phyloP scores from a whole-genome alignment of 495 filamentous ascomycete genomes.

The Penicillium soppii region DNA sequence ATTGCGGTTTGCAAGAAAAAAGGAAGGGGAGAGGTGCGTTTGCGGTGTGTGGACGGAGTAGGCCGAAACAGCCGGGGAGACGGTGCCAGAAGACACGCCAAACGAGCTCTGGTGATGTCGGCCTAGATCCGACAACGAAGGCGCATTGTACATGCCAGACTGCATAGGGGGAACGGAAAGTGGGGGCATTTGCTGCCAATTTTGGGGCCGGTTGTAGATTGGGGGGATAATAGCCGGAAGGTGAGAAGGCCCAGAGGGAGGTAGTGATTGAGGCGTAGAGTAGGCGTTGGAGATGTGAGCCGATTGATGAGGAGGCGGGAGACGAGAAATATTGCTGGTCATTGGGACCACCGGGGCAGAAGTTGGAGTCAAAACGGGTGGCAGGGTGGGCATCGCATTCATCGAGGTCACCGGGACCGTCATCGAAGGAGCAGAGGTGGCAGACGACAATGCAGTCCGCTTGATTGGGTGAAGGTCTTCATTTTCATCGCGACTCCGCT shows the following conservation, averaged over 20 bases:
- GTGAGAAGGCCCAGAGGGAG: slow-evolving; percentile 53
- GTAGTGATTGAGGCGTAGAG: slow-evolving; percentile 34
- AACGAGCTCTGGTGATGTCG: slow-evolving; percentile 40
- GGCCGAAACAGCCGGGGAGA: slow-evolving; percentile 42
- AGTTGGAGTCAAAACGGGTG: slow-evolving; percentile 36
- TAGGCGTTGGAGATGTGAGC: slow-evolving; percentile 47
- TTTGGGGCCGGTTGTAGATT: slow-evolving; percentile 54
- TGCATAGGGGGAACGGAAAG: slow-evolving; percentile 33
- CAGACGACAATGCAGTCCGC: slow-evolving; percentile 41
- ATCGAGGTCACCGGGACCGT: slow-evolving; percentile 30
- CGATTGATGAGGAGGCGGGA: slow-evolving; percentile 56
- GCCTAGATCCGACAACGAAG: slow-evolving; percentile 48
- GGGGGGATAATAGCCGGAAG: slow-evolving; percentile 58
- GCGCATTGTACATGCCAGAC: slow-evolving; percentile 50
- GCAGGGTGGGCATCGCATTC: slow-evolving; percentile 37
- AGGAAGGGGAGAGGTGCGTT: slow-evolving; percentile 60
- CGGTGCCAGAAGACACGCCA: slow-evolving; percentile 33
- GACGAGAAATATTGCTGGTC: slow-evolving; percentile 41
- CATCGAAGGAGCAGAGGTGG: slow-evolving; percentile 32
- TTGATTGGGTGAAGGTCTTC: slow-evolving; percentile 67
- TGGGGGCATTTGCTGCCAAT: slow-evolving; percentile 50
- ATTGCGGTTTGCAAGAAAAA: slow-evolving; percentile 60
- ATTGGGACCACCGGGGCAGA: slow-evolving; percentile 35
- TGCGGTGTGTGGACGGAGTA: slow-evolving; percentile 49
- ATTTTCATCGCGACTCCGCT: slow-evolving; percentile 70